These are phyloP conservation scores for Hypoxylon fuscum DNA, from an alignment of 495 filamentous ascomycete genomes.

Conservation along the genomic window DNA sequence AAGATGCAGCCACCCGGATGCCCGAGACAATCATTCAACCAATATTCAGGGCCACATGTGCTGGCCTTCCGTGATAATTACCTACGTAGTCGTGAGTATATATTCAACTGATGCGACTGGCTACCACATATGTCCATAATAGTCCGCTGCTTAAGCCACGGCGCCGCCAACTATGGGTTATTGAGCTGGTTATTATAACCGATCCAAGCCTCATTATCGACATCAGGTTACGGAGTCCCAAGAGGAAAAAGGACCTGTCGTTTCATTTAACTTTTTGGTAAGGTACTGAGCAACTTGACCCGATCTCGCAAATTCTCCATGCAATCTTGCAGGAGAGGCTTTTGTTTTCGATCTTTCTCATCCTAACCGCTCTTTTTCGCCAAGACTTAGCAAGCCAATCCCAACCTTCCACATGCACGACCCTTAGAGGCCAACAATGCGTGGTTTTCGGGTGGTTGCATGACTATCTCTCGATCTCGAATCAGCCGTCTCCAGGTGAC, in stretches of 20 bases:
- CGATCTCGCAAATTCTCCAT: slow-evolving; percentile 42
- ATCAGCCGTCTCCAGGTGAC: slow-evolving; percentile 21
- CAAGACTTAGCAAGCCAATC: slow-evolving; percentile 37
- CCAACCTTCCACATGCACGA: slow-evolving; percentile 37
- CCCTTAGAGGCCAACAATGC: slow-evolving; percentile 32
- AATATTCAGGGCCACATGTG: background rate
- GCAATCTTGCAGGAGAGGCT: slow-evolving; percentile 40
- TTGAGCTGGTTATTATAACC: too few relatives aligned
- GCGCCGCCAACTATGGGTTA: too few relatives aligned
- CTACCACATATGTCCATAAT: too few relatives aligned
- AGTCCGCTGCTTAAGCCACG: too few relatives aligned
- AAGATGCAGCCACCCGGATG: slow-evolving; percentile 35
- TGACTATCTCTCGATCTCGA: slow-evolving; percentile 35
- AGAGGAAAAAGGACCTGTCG: slow-evolving; percentile 36
- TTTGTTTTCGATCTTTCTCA: background rate
- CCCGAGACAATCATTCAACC: slow-evolving; percentile 32
- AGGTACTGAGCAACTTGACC: slow-evolving; percentile 41
- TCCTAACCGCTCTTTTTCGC: slow-evolving; percentile 18
- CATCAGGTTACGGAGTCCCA: background rate
- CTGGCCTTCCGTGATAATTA: too few relatives aligned
- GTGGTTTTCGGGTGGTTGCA: slow-evolving; percentile 33
- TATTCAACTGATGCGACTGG: too few relatives aligned
- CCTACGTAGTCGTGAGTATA: background rate
- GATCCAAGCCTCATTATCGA: background rate
- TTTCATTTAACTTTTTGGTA: slow-evolving; percentile 42